Base-by-base conservation (phyloP, 306 rosid genomes). In the Abrus precatorius region DNA sequence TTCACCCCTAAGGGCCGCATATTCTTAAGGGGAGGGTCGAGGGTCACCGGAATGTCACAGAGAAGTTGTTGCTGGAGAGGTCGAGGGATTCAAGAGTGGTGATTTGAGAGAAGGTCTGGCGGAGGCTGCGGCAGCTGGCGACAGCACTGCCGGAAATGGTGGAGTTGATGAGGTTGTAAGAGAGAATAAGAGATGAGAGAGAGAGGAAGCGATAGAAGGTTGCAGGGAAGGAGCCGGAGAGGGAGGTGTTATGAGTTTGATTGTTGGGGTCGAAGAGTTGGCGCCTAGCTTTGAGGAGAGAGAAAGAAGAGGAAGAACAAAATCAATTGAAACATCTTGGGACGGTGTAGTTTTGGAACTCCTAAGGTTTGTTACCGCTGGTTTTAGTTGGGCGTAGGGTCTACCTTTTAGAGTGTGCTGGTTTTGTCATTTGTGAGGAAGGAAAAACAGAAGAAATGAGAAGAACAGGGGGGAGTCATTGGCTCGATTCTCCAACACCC, bases 41-140 rank as follows among this genome's bases (percentile, higher is more conserved):
- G 84, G 13, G 63, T 66, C 3, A 72, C 67, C 38, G 93, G 93
- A 27, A 91, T 66, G 0, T n/a, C 83, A 10, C 93, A 64, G 97
- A 70, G 71, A 91, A 50, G 78, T 85, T 89, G 82, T 89, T 89
- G 12, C 20, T 34, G 12, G 90, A 85, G 75, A 91, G 92, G 83
- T 89, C 89, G 27, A 89, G 81, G 36, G 1, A 0, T 2, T 57
- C 86, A 72, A 91, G 90, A 47, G 43, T 28, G 3, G 85, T 20
- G 71, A 91, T 64, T 20, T 3, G 76, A 54, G 89, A 68, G 36
- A 91, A 80, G 0, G 80, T 9, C 50, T 2, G 6, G 30, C 56
- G 83, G 48, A 88, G 92, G 55, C 1, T 14, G n/a, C 59, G 32
- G 76, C 91, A 90, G 5, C 2, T 0, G 68, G 90, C 36, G 62